Base-by-base conservation (phyloP, 73 alveolate genomes). In the Paramecium caudatum region DNA sequence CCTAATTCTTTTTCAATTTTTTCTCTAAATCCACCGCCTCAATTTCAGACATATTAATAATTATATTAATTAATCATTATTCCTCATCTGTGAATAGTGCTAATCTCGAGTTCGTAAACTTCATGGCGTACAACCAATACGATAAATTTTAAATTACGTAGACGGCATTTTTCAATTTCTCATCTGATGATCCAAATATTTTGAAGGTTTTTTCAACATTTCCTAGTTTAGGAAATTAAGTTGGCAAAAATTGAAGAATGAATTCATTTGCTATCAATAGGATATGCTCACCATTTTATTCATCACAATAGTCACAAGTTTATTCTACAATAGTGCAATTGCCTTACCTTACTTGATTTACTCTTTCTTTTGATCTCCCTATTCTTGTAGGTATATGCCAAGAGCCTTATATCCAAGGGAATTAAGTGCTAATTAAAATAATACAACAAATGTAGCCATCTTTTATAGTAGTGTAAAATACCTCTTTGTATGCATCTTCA, bases 71-170 rank as follows among this genome's bases (percentile, higher is more conserved):
- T 23, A 27, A 55, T 55, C 80, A 55, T 55, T 55, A 86, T 30
- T 86, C 93, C 37, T 86, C 93, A 61, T 86, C 93, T 86, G 93
- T 78, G 46, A 63, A 62, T 49, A 86, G 13, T 30, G 84, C 93
- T 15, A 86, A 86, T 78, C 84, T 86, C 25, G 90, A 62, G 68
- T 86, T 86, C 15, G 93, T 86, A 46, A 62, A 86, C 65, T 78
- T 86, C 39, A 34, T 41, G 37, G 93, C 87, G 65, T 62, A 86
- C 37, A 86, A 65, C 93, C 93, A 86, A 15, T 86, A 62, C 12
- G 93, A 70, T 49, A 86, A 46, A 86, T 86, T 87, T 50, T 86
- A 46, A 23, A 68, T 86, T 19, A 86, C 68, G 65, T 86, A 86
- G n/a, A 86, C 93, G 43, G 93, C 93, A 86, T 86, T 86, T 63